A percentile compares a stretch with the other conserved stretches of the same genome.
These are phyloP conservation scores for Clarkia xantiana DNA, from an alignment of 345 rosid genomes.

Conservation along the genomic window DNA sequence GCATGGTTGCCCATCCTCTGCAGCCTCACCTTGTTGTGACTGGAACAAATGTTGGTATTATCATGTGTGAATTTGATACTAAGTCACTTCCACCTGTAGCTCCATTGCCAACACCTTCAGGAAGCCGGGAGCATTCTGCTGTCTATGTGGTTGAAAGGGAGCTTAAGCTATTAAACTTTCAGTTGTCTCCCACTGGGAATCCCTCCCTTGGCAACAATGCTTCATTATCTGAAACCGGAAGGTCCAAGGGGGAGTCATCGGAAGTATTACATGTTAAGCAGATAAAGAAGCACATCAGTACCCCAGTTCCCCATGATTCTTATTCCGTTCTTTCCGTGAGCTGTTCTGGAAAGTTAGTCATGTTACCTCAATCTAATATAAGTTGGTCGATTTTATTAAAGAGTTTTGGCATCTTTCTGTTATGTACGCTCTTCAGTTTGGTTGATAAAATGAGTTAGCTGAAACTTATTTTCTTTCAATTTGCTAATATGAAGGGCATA, in stretches of 20 bases:
- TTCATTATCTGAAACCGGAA: constrained; percentile 72
- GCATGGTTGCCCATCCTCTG: constrained; percentile 95
- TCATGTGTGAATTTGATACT: constrained; percentile 89
- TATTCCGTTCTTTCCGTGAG: constrained; percentile 88
- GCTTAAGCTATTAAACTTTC: constrained; percentile 75
- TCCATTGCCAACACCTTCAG: constrained; percentile 65
- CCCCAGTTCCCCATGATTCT: constrained; percentile 95
- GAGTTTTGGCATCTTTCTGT: neutral
- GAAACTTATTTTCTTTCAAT: neutral
- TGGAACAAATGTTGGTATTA: constrained; percentile 90
- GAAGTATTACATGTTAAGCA: constrained; percentile 77
- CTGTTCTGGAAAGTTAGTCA: constrained; percentile 93
- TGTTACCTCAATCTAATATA: neutral
- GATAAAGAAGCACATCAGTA: constrained; percentile 73
- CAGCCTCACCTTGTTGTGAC: constrained; percentile 98
- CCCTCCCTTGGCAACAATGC: constrained; percentile 85
- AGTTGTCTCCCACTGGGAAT: constrained; percentile 62
- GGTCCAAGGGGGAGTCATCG: constrained; percentile 58
- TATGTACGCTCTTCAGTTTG: too few species aligned
- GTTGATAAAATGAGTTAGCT: too few species aligned
- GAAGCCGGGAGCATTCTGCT: constrained; percentile 91
- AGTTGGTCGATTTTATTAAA: neutral
- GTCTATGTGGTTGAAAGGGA: constrained; percentile 80
- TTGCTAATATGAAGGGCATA: too few species aligned
- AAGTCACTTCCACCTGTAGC: constrained; percentile 87